Evolutionary conservation across 495 filamentous ascomycete genomes (phyloP).

Genomic region (Hypoxylon fuscum): DNA sequence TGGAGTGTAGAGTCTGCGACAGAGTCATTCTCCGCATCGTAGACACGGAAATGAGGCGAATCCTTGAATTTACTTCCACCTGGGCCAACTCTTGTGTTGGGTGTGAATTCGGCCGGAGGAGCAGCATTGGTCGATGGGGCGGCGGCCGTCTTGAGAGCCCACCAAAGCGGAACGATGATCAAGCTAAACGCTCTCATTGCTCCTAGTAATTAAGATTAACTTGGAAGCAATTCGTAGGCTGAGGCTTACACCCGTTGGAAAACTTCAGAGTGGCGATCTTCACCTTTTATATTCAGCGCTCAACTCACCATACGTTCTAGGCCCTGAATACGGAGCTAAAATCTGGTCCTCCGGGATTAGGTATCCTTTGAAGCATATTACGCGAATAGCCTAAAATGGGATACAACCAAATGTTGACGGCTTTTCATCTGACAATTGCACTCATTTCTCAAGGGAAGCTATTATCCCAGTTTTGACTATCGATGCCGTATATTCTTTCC

Average conservation of each 20-base stretch:
- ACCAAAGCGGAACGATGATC: slow-evolving; percentile 16
- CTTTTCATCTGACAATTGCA: not conserved
- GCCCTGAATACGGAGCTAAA: slow-evolving; percentile 2
- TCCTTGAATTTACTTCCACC: slow-evolving; percentile 50
- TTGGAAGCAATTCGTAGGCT: not conserved
- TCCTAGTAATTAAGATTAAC: not conserved
- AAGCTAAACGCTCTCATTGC: slow-evolving; percentile 18
- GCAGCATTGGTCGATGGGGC: slow-evolving; percentile 20
- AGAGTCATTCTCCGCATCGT: slow-evolving; percentile 40
- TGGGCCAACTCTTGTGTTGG: slow-evolving; percentile 52
- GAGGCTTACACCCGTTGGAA: slow-evolving; percentile 2
- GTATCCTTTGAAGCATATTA: slow-evolving; percentile 14
- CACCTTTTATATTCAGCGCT: slow-evolving; percentile 24
- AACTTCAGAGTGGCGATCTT: slow-evolving; percentile 10
- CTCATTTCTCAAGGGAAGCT: too few species aligned
- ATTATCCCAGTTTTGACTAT: too few species aligned
- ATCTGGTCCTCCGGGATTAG: slow-evolving; percentile 15
- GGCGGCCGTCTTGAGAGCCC: slow-evolving; percentile 10
- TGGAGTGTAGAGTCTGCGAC: slow-evolving; percentile 44
- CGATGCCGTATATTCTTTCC: too few species aligned
- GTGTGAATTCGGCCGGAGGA: slow-evolving; percentile 47
- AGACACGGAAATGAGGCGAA: slow-evolving; percentile 57
- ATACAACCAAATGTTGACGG: slow-evolving; percentile 12
- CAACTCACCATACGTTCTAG: slow-evolving; percentile 1
- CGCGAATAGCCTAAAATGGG: slow-evolving; percentile 34